Conservation (phyloP, 306 rosid genomes). For the Malus asiatica region DNA sequence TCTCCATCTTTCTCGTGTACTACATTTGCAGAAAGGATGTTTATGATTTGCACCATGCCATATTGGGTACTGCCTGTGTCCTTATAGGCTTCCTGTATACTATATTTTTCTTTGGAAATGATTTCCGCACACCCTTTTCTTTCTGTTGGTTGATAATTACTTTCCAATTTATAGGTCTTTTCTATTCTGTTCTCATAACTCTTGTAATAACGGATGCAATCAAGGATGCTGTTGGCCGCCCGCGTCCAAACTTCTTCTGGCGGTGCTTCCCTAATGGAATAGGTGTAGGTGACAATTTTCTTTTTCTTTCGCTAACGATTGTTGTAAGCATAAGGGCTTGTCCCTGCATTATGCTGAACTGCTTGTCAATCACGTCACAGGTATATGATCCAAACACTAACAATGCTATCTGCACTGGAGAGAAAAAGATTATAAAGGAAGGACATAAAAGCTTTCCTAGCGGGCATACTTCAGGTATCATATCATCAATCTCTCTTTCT, state of each 20-base stretch:
- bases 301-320: neutral
- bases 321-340: neutral
- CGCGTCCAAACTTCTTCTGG: conserved; percentile 41
- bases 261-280: conserved; percentile 43
- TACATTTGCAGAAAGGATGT: conserved; percentile 30
- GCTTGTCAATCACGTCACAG: conserved; percentile 10
- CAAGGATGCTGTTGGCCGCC: conserved; percentile 54
- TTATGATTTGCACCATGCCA: conserved; percentile 48
- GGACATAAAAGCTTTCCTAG: conserved; percentile 57
- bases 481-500: neutral
- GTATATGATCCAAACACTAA: conserved; percentile 18
- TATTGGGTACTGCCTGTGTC: conserved; percentile 23
- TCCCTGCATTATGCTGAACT: neutral
- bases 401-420: conserved; percentile 33
- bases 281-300: conserved; percentile 25
- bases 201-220: conserved; percentile 50
- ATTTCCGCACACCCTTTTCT: neutral
- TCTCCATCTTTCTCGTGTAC: conserved; percentile 21
- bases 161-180: conserved; percentile 22
- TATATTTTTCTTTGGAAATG: neutral
- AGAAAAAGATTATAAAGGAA: conserved; percentile 26
- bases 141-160: neutral
- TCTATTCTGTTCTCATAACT: conserved; percentile 34
- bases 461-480: conserved; percentile 47
- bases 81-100: neutral